phyloP scores from a whole-genome alignment of 2,329 filamentous ascomycete genomes.

The Botrytis tulipae region DNA sequence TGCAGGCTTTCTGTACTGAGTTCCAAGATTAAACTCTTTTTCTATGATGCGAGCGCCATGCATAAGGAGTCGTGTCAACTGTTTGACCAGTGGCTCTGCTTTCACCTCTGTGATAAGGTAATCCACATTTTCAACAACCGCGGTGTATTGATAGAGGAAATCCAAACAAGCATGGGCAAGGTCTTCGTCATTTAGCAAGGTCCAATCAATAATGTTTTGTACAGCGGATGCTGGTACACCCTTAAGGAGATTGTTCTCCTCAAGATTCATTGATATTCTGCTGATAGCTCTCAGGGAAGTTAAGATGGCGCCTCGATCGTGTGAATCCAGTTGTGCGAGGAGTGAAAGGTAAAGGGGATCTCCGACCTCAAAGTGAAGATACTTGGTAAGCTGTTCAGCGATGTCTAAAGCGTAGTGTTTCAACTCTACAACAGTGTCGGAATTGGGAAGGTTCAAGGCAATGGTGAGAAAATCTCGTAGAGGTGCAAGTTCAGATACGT shows the following conservation, averaged over 20 bases:
- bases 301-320: constrained; percentile 79
- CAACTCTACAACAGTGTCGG: constrained; percentile 73
- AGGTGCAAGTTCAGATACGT: constrained; percentile 71
- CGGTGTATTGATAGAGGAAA: constrained; percentile 94
- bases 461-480: constrained; percentile 83
- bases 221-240: constrained; percentile 66
- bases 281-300: constrained; percentile 78
- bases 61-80: constrained; percentile 75
- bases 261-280: constrained; percentile 83
- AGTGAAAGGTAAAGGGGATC: constrained; percentile 80
- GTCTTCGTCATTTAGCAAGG: constrained; percentile 85
- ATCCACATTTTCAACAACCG: constrained; percentile 79
- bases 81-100: constrained; percentile 67
- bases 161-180: constrained; percentile 85
- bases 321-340: constrained; percentile 59
- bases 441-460: constrained; percentile 71
- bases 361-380: constrained; percentile 66
- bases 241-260: constrained; percentile 73
- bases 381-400: constrained; percentile 84
- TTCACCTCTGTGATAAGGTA: constrained; percentile 61
- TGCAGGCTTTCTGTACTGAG: constrained; percentile 56
- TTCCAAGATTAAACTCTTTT: constrained; percentile 57
- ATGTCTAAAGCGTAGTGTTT: constrained; percentile 92
- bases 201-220: constrained; percentile 68
- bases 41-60: constrained; percentile 66